Evolutionary conservation across 768 basidiomycete genomes (phyloP).

Genomic region (Nidularia pulvinata): DNA sequence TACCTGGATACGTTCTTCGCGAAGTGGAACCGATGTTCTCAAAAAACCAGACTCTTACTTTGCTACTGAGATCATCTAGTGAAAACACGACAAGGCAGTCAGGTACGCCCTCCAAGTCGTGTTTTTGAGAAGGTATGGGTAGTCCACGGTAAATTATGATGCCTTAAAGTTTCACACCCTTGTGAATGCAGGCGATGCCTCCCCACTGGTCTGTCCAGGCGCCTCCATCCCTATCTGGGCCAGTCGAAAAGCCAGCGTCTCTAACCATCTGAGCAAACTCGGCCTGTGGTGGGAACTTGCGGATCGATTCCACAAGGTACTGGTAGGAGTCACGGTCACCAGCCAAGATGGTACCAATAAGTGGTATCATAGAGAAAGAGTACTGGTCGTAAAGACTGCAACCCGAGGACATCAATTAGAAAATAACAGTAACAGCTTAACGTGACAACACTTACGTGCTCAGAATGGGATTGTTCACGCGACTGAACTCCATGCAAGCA

Average conservation of each 20-base stretch:
- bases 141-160: too few species aligned
- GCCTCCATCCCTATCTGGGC: constrained; percentile 73
- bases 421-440: not conserved
- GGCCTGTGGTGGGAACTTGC: constrained; percentile 85
- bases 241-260: constrained; percentile 81
- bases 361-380: constrained; percentile 94
- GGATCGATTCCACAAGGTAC: constrained; percentile 97
- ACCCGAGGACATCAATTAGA: constrained; percentile 2
- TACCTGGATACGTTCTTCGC: too few species aligned
- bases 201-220: constrained; percentile 88
- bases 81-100: too few species aligned
- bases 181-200: constrained; percentile 86
- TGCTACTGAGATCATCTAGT: too few species aligned
- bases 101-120: too few species aligned
- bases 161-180: constrained; percentile 71
- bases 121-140: too few species aligned
- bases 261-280: constrained; percentile 90
- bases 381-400: constrained; percentile 90
- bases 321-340: constrained; percentile 95
- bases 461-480: constrained; percentile 85
- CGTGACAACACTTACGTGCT: constrained; percentile 60
- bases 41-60: too few species aligned
- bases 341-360: constrained; percentile 95
- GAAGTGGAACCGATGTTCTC: too few species aligned
- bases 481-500: constrained; percentile 96